Evolutionary conservation across 2,329 filamentous ascomycete genomes (phyloP).

Genomic region (Fusarium sp.): DNA sequence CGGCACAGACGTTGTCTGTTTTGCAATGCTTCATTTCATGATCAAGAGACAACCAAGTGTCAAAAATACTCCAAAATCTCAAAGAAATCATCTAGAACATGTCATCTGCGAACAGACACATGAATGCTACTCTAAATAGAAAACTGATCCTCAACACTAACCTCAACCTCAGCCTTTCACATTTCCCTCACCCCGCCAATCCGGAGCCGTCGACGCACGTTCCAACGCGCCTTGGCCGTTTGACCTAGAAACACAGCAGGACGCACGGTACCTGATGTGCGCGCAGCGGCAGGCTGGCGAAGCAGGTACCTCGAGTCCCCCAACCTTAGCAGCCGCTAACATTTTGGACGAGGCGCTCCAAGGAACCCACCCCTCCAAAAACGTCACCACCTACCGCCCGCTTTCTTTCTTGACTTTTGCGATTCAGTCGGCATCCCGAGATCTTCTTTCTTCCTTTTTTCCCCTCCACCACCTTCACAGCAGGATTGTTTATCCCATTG

Average conservation of each 20-base stretch:
- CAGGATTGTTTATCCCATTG: slow-evolving; percentile 2
- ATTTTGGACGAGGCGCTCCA: slow-evolving; percentile 4
- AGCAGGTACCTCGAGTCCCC: slow-evolving; percentile 18
- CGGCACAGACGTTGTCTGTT: slow-evolving; percentile 5
- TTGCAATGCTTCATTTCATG: not conserved
- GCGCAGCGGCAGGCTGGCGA: slow-evolving; percentile 12
- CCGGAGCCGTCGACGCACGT: slow-evolving; percentile 21
- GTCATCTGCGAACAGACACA: not conserved
- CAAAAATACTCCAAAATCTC: not conserved
- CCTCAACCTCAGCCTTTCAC: too few relatives aligned
- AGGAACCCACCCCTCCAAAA: slow-evolving; percentile 40
- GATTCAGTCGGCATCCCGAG: slow-evolving; percentile 42
- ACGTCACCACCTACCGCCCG: slow-evolving; percentile 42
- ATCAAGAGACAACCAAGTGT: too few relatives aligned
- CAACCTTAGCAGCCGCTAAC: slow-evolving; percentile 5
- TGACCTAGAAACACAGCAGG: slow-evolving; percentile 13
- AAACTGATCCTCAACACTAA: slow-evolving; percentile 10
- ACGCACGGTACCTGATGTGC: slow-evolving; percentile 25
- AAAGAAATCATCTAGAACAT: not conserved
- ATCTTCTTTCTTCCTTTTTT: slow-evolving; percentile 23
- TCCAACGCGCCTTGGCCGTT: slow-evolving; percentile 11
- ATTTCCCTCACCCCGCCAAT: slow-evolving; percentile 20
- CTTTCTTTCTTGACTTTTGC: slow-evolving; percentile 43
- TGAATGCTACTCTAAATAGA: not conserved
- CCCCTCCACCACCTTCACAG: slow-evolving; percentile 10